Percentiles rank a stretch among this genome's conserved stretches.
Conservation (phyloP, 2,329 filamentous ascomycete species). For the Macrophomina tecta region DNA sequence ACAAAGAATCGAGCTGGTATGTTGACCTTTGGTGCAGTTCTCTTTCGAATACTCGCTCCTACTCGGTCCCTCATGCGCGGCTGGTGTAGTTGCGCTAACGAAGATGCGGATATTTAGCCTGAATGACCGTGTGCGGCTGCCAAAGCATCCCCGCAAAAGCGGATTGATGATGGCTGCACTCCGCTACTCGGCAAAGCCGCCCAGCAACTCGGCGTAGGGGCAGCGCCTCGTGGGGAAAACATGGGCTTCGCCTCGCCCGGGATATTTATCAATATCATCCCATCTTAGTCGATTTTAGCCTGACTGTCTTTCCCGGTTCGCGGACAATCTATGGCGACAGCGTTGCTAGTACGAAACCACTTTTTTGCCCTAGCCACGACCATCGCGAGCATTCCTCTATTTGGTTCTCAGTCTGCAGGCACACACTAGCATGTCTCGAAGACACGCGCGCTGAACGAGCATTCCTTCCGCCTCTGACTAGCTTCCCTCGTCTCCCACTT, state of each 20-base stretch:
- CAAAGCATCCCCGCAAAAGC: not conserved
- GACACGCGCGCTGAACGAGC: too few relatives aligned
- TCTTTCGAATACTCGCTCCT: too few relatives aligned
- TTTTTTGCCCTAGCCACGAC: too few relatives aligned
- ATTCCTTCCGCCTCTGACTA: not conserved
- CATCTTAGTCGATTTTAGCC: constrained; percentile 7
- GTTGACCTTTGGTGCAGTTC: too few relatives aligned
- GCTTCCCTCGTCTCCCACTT: not conserved
- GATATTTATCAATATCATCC: not conserved
- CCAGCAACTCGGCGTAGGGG: not conserved
- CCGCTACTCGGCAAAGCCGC: not conserved
- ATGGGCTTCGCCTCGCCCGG: not conserved
- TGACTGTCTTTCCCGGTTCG: not conserved
- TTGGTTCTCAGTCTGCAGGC: too few relatives aligned
- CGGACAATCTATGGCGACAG: not conserved
- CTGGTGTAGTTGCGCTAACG: not conserved
- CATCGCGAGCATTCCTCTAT: too few relatives aligned
- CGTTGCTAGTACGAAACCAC: too few relatives aligned
- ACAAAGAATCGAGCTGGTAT: too few relatives aligned
- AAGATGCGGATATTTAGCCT: constrained; percentile 1
- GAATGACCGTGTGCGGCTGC: not conserved
- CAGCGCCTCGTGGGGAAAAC: not conserved
- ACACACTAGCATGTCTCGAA: too few relatives aligned
- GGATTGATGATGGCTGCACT: not conserved
- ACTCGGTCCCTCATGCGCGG: not conserved